These are phyloP conservation scores for Keithomyces neogunnii DNA, from an alignment of 2,329 filamentous ascomycete species.

Conservation along the genomic window DNA sequence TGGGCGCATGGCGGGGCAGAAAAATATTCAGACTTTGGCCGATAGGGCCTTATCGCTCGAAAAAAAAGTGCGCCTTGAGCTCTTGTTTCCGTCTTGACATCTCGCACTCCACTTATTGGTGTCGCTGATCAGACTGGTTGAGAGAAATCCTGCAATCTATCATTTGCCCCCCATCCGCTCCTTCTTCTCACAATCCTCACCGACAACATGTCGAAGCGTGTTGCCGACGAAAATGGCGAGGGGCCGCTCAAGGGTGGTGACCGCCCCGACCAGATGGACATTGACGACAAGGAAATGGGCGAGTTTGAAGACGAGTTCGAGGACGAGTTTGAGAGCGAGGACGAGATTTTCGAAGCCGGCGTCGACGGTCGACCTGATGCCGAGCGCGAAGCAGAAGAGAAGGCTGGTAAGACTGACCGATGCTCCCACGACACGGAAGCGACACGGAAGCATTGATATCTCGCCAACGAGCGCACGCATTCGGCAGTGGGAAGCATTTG, in stretches of 20 bases:
- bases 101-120: no score
- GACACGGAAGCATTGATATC: not conserved
- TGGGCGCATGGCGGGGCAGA: constrained; percentile 5
- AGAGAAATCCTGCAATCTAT: no score
- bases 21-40: constrained; percentile 4
- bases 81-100: not conserved
- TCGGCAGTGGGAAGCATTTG: not conserved
- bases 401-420: constrained; percentile 39
- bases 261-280: constrained; percentile 56
- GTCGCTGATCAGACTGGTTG: no score
- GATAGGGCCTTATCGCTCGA: constrained; percentile 1
- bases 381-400: constrained; percentile 85
- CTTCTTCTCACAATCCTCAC: not conserved
- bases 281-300: constrained; percentile 57
- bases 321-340: constrained; percentile 79
- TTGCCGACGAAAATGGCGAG: constrained; percentile 37
- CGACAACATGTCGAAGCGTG: constrained; percentile 49
- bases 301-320: constrained; percentile 96
- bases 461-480: not conserved
- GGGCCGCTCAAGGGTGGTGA: constrained; percentile 51
- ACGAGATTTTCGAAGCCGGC: constrained; percentile 89
- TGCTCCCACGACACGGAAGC: not conserved
- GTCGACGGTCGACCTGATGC: constrained; percentile 89
- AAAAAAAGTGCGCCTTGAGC: not conserved
- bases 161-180: no score